phyloP scores from a whole-genome alignment of 73 alveolate species.

The Paramecium primaurelia region DNA sequence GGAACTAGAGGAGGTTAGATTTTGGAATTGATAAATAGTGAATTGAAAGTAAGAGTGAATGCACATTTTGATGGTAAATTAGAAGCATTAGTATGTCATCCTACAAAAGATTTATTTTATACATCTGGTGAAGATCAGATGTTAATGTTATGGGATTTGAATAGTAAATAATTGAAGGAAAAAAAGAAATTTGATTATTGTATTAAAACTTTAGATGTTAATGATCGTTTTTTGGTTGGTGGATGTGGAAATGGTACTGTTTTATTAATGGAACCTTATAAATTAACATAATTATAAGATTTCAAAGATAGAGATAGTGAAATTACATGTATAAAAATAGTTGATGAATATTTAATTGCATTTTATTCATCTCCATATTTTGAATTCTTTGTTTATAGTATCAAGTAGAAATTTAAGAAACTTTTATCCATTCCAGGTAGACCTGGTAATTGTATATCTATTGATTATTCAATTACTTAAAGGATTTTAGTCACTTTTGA shows the following conservation, averaged over 20 bases:
- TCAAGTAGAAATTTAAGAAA: slow-evolving; percentile 74
- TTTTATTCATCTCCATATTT: slow-evolving; percentile 81
- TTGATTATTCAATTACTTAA: slow-evolving; percentile 86
- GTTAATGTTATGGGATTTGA: slow-evolving; percentile 93
- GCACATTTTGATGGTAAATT: slow-evolving; percentile 96
- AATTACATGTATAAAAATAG: slow-evolving; percentile 84
- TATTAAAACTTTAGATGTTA: slow-evolving; percentile 80
- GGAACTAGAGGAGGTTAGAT: slow-evolving; percentile 98
- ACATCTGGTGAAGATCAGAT: slow-evolving; percentile 95
- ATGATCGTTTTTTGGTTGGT: slow-evolving; percentile 84
- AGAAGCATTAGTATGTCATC: slow-evolving; percentile 96
- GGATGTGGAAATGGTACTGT: slow-evolving; percentile 87
- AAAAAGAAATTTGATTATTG: slow-evolving; percentile 78
- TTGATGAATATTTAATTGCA: slow-evolving; percentile 92
- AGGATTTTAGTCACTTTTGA: slow-evolving; percentile 88
- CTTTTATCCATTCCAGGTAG: slow-evolving; percentile 84
- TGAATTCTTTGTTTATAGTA: slow-evolving; percentile 86
- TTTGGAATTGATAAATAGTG: slow-evolving; percentile 64
- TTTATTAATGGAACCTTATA: slow-evolving; percentile 78
- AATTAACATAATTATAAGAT: slow-evolving; percentile 70
- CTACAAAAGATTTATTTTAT: slow-evolving; percentile 79
- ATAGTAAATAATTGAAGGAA: slow-evolving; percentile 67
- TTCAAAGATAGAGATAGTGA: slow-evolving; percentile 83
- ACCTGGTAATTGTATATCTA: slow-evolving; percentile 83
- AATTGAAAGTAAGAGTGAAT: slow-evolving; percentile 71